Conservation (phyloP, 129 eudicot genomes). For the Escallonia rubra region DNA sequence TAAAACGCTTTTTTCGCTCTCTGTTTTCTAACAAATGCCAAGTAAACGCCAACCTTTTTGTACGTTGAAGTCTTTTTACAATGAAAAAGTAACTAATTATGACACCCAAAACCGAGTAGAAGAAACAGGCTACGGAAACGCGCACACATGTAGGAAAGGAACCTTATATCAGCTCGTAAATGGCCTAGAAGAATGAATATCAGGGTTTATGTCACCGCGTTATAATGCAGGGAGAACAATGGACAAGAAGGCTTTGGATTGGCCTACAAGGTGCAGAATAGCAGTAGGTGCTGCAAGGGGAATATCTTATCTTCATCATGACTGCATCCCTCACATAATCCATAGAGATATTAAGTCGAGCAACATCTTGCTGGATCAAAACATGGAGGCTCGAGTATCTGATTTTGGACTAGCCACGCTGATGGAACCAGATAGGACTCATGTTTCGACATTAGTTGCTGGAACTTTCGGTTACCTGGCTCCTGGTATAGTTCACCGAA, state of each 20-base stretch:
- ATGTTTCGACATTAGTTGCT: slow-evolving; percentile 85
- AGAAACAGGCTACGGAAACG: too few species aligned
- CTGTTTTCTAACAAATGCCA: too few species aligned
- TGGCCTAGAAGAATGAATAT: too few species aligned
- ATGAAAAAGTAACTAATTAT: too few species aligned
- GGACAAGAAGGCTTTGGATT: slow-evolving; percentile 49
- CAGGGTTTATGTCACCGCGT: neutral
- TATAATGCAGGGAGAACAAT: slow-evolving; percentile 46
- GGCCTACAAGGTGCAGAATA: slow-evolving; percentile 85
- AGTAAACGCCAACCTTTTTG: too few species aligned
- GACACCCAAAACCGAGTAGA: too few species aligned
- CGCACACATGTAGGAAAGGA: too few species aligned
- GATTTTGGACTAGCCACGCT: slow-evolving; percentile 93
- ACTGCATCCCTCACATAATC: slow-evolving; percentile 88
- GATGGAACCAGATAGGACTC: slow-evolving; percentile 84
- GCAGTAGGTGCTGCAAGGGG: slow-evolving; percentile 99
- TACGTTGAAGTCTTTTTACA: too few species aligned
- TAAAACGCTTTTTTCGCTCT: too few species aligned
- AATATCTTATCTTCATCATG: slow-evolving; percentile 90
- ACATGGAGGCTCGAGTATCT: slow-evolving; percentile 83
- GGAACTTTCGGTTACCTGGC: slow-evolving; percentile 97
- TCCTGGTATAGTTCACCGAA: slow-evolving; percentile 55
- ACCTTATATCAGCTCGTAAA: too few species aligned
- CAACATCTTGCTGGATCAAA: slow-evolving; percentile 78
- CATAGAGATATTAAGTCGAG: slow-evolving; percentile 94